Conservation (phyloP, 371 early-diverging fungal genomes). For the Quaeritorhiza haematococci region DNA sequence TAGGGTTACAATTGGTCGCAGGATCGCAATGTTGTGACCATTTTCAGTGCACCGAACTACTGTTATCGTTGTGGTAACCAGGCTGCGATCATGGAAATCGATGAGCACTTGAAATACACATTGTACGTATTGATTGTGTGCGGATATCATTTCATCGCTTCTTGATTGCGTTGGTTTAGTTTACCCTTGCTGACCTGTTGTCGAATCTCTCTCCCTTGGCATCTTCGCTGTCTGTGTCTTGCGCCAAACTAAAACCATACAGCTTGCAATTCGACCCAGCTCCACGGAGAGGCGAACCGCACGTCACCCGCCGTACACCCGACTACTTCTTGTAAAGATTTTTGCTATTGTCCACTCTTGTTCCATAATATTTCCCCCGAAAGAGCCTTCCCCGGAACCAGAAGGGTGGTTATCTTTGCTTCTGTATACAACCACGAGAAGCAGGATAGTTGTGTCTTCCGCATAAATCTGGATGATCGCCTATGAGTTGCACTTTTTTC, state of each 20-base stretch:
- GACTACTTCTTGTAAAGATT: conserved; percentile 97
- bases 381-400: too few species aligned
- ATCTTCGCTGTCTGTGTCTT: background rate
- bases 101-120: conserved; percentile 90
- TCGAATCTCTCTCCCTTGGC: background rate
- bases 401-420: too few species aligned
- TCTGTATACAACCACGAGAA: too few species aligned
- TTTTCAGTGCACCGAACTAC: conserved; percentile 88
- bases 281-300: conserved; percentile 95
- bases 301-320: conserved; percentile 96
- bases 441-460: too few species aligned
- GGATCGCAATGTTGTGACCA: conserved; percentile 97
- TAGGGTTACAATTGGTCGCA: conserved; percentile 96
- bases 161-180: background rate
- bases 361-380: too few species aligned
- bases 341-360: too few species aligned
- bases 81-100: conserved; percentile 75
- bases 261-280: conserved; percentile 98
- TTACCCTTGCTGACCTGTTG: background rate
- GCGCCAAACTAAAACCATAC: conserved; percentile 15
- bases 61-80: conserved; percentile 76
- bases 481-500: too few species aligned
- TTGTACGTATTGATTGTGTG: conserved; percentile 57
- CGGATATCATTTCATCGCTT: background rate
- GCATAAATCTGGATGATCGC: too few species aligned